These are phyloP conservation scores for Suhomyces kilbournensis DNA, from an alignment of 805 yeast genomes.

Conservation along the genomic window DNA sequence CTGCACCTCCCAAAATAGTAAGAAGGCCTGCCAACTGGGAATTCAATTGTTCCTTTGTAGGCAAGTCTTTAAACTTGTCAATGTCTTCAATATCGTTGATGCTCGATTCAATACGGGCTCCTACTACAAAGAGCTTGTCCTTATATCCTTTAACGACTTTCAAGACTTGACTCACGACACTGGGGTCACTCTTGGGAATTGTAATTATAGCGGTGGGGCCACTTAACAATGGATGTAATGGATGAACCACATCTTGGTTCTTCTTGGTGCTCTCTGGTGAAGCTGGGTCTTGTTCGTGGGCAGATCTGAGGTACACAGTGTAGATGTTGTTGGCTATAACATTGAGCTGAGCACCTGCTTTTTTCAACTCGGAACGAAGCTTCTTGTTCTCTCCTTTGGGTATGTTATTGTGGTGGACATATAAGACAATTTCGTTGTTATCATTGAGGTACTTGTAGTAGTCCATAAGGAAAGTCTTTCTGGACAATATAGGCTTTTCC, in stretches of 20 bases:
- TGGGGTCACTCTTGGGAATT: slow-evolving; percentile 69
- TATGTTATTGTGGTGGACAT: slow-evolving; percentile 83
- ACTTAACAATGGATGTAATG: slow-evolving; percentile 61
- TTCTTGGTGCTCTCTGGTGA: slow-evolving; percentile 46
- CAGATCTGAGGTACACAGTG: slow-evolving; percentile 71
- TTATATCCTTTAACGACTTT: slow-evolving; percentile 59
- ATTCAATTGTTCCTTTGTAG: slow-evolving; percentile 67
- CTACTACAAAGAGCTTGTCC: slow-evolving; percentile 77
- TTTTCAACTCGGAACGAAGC: slow-evolving; percentile 58
- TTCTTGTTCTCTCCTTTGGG: slow-evolving; percentile 62
- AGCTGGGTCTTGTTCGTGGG: slow-evolving; percentile 72
- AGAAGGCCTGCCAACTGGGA: slow-evolving; percentile 81
- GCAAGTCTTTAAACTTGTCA: slow-evolving; percentile 67
- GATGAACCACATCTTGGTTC: slow-evolving; percentile 53
- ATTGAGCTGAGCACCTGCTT: slow-evolving; percentile 67
- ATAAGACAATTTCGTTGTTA: slow-evolving; percentile 64
- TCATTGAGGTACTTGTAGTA: slow-evolving; percentile 70
- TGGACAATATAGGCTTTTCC: slow-evolving; percentile 60
- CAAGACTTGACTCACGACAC: slow-evolving; percentile 56
- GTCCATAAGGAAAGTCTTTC: slow-evolving; percentile 86
- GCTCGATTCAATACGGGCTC: slow-evolving; percentile 74
- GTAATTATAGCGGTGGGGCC: slow-evolving; percentile 88
- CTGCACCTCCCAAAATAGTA: slow-evolving; percentile 85
- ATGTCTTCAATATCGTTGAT: slow-evolving; percentile 53
- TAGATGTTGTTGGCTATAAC: slow-evolving; percentile 69